phyloP scores from a whole-genome alignment of 2,329 filamentous ascomycete species.

The Chrysosporium queenslandicum region DNA sequence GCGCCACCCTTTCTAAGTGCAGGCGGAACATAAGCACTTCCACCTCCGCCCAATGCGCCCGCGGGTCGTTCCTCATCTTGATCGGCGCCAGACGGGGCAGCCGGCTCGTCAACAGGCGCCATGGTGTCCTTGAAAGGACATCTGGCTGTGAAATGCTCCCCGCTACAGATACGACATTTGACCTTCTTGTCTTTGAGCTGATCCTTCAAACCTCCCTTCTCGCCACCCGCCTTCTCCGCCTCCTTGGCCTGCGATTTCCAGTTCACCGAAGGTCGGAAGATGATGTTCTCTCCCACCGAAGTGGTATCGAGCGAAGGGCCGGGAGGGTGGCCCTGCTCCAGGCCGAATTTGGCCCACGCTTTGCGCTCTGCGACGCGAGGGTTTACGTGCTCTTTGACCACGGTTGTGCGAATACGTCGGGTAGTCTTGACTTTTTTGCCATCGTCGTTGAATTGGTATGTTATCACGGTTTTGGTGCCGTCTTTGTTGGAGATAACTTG shows the following conservation, averaged over 20 bases:
- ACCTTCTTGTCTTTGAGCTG: conserved; percentile 96
- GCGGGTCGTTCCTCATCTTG: conserved; percentile 38
- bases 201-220: conserved; percentile 55
- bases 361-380: conserved; percentile 92
- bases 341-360: conserved; percentile 85
- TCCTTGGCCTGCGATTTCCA: conserved; percentile 88
- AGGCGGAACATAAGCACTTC: conserved; percentile 87
- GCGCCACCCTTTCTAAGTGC: conserved; percentile 63
- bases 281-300: conserved; percentile 92
- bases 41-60: conserved; percentile 51
- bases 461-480: conserved; percentile 90
- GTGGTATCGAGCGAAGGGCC: conserved; percentile 86
- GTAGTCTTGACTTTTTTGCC: conserved; percentile 96
- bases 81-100: conserved; percentile 36
- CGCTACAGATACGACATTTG: conserved; percentile 97
- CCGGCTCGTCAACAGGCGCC: conserved; percentile 53
- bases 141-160: conserved; percentile 97
- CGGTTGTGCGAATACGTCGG: conserved; percentile 83
- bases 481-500: conserved; percentile 96
- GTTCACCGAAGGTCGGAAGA: conserved; percentile 85
- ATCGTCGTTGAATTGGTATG: conserved; percentile 81
- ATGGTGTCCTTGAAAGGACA: conserved; percentile 99
- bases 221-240: conserved; percentile 39
- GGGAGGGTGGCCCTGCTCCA: conserved; percentile 69
- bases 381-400: conserved; percentile 89